Evolutionary conservation across 163 green algal genomes (phyloP), one percentile per base, ranked within the genome.

Genomic region (Volvox carteri): DNA sequence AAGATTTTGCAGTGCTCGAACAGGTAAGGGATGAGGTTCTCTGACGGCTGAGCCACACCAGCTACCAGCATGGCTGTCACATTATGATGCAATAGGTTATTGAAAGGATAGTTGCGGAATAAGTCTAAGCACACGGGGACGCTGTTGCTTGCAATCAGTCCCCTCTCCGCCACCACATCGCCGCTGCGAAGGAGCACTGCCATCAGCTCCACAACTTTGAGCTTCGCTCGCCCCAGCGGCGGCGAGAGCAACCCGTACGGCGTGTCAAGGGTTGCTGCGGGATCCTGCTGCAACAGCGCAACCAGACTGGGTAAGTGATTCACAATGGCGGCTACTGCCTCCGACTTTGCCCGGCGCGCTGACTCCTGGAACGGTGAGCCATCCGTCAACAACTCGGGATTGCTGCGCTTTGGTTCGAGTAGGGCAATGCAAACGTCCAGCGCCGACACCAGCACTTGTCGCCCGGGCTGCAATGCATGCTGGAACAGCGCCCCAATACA

Each of bases 1-100:
- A 97, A 54, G 52, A 99, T 78, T 46, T 95, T 87, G 84, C 95
- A 96, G 28, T 95, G 83, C 46, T 90, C 89, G 76, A 98, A 95
- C 21, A 98, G 85, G 89, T 98, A 94, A 12, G 90, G 52, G 46
- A 97, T 76, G 41, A 98, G 84, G 7, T 19, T 39, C 7, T 92
- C 46, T 23, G 81, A 87, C 1, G 67, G 72, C 54, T 95, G 72
- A 80, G 86, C 84, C 48, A 90, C 87, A 1, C 90, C 90, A 5
- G 90, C 93, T 4, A 94, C 50, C 2, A 98, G 46, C 75, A 98
- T 93, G 9, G 85, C 87, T n/a, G 91, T 85, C n/a, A 97, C 95
- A 56, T 95, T 92, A 77, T 97, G 95, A 86, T 99, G 98, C 79
- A 99, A 92, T 67, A 98, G 91, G 92, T 99, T 99, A 94, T 99